Base-by-base conservation (phyloP, 768 basidiomycete genomes). In the Tephrocybe sp. region DNA sequence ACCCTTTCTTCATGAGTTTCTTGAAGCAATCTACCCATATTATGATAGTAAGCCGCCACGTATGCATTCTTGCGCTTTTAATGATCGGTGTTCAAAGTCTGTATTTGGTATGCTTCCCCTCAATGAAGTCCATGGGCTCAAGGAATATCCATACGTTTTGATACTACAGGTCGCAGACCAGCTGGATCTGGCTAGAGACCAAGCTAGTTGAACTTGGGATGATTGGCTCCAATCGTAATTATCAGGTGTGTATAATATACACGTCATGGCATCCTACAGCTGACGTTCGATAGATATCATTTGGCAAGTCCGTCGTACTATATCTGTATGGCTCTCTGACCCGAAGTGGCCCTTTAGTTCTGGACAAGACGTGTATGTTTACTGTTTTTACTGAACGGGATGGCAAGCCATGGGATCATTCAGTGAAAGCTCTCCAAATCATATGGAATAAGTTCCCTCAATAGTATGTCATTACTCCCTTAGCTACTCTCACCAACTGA, bases 311-410 rank as follows among this genome's bases (percentile, higher is more conserved):
- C n/a, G 11, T 30, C 17, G 39, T 37, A 18, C 38, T 48, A 3
- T 41, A 10, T 9, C 11, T 32, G 18, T 33, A 28, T 36, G 51
- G 39, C 28, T 40, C 15, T 44, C 37, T 25, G 33, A 20, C 21
- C 17, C 45, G 57, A 65, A 2, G 7, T 10, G 15, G 38, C 28
- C 33, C 26, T 30, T 17, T 38, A 83, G 91, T 93, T 0, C 75
- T 93, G 20, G 93, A 96, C 74, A 88, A 91, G 65, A 88, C 83
- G 1, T 81, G 80, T 53, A 96, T 95, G 93, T 95, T 93, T 67
- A 86, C 85, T 4, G 88, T 94, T 1, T 93, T 92, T 66, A 81
- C 83, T 1, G 81, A 82, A 58, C 74, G 85, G 24, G 83, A 90
- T 48, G 84, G 70, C 39, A 84, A 90, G 63, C 78, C 84, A 7